Evolutionary conservation across 1,284 basidiomycete species (phyloP).

Genomic region (Ganoderma lucidum): DNA sequence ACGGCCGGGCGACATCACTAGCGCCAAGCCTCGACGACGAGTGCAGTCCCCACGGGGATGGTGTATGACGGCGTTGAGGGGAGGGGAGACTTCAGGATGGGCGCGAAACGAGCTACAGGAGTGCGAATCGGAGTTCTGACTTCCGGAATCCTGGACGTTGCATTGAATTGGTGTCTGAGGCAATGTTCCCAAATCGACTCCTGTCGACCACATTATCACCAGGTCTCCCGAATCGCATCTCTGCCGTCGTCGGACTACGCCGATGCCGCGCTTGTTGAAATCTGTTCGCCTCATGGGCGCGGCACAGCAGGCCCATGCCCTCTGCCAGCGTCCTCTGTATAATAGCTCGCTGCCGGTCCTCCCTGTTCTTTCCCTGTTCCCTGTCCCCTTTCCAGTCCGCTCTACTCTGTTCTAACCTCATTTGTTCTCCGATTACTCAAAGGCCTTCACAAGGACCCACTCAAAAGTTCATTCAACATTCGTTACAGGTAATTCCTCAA

Average conservation of each 20-base stretch:
- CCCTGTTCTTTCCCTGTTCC: background rate
- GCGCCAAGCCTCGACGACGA: background rate
- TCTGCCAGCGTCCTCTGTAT: background rate
- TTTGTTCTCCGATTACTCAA: background rate
- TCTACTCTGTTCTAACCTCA: background rate
- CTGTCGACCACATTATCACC: slow-evolving; percentile 5
- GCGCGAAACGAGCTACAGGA: background rate
- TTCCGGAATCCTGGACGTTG: background rate
- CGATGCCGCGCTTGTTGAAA: background rate
- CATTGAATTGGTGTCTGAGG: background rate
- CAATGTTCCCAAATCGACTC: slow-evolving; percentile 6
- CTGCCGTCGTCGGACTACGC: background rate
- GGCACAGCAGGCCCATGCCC: background rate
- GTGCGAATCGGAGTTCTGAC: background rate
- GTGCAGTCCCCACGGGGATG: background rate
- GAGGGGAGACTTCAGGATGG: background rate
- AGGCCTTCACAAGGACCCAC: background rate
- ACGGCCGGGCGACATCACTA: background rate
- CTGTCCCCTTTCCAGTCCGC: background rate
- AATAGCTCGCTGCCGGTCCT: background rate
- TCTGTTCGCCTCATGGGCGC: slow-evolving; percentile 2
- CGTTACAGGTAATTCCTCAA: background rate
- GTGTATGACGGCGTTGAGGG: background rate
- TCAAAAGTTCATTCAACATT: background rate
- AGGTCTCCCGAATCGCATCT: background rate